A percentile compares a stretch with the other conserved stretches of the same genome.
Evolutionary conservation across 257 asterid species (phyloP).

Genomic region (Hygrophila difformis): DNA sequence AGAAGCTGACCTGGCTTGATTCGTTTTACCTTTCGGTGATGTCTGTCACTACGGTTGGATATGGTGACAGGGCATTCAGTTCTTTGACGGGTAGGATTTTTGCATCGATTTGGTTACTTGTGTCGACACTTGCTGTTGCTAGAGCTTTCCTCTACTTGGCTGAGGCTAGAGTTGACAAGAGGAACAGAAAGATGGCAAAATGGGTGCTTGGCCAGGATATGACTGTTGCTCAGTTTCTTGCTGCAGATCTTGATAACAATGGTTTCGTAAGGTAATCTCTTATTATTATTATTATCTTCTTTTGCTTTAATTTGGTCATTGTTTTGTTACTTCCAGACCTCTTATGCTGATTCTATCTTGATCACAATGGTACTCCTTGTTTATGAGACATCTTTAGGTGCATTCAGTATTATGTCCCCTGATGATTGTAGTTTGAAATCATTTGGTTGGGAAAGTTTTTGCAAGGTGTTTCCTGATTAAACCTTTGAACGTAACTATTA

Average conservation of each 20-base stretch:
- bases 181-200: slow-evolving; percentile 55
- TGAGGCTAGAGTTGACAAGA: slow-evolving; percentile 59
- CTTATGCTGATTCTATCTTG: no score
- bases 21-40: slow-evolving; percentile 56
- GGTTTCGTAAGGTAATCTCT: slow-evolving; percentile 43
- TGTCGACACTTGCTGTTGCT: slow-evolving; percentile 64
- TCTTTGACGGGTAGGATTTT: slow-evolving; percentile 52
- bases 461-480: neutral
- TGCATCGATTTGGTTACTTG: slow-evolving; percentile 63
- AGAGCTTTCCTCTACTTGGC: slow-evolving; percentile 70
- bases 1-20: slow-evolving; percentile 46
- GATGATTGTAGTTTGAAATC: slow-evolving; percentile 1
- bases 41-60: slow-evolving; percentile 71
- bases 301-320: neutral
- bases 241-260: slow-evolving; percentile 56
- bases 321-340: no score
- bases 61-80: slow-evolving; percentile 54
- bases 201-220: slow-evolving; percentile 59
- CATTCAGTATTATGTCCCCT: neutral
- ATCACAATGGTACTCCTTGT: no score
- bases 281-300: slow-evolving; percentile 9
- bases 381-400: neutral
- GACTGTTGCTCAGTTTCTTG: slow-evolving; percentile 61
- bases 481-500: neutral
- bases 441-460: neutral